Percentiles rank a stretch among this genome's conserved stretches.
These are phyloP conservation scores for Apiospora rasikravindrae DNA, from an alignment of 2,329 filamentous ascomycete genomes.

Conservation along the genomic window DNA sequence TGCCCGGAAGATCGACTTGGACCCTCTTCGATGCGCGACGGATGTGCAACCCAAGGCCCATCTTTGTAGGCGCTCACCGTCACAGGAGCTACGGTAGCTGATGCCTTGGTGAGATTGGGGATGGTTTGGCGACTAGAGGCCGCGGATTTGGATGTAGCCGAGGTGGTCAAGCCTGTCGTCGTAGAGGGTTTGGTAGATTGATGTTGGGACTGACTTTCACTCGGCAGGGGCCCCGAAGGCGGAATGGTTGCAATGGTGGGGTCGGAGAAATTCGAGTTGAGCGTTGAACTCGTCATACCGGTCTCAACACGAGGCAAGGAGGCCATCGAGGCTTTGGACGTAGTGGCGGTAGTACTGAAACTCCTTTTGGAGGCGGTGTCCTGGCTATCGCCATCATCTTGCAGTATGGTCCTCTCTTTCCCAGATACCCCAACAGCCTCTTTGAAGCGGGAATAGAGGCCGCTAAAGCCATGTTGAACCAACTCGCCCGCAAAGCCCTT, in stretches of 20 bases:
- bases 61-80: slow-evolving; percentile 57
- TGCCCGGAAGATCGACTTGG: slow-evolving; percentile 39
- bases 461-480: slow-evolving; percentile 85
- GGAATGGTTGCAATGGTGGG: slow-evolving; percentile 43
- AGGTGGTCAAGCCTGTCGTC: slow-evolving; percentile 48
- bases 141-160: slow-evolving; percentile 47
- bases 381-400: slow-evolving; percentile 42
- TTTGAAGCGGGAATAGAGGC: slow-evolving; percentile 84
- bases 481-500: slow-evolving; percentile 75
- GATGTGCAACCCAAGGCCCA: slow-evolving; percentile 43
- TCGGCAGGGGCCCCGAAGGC: slow-evolving; percentile 40
- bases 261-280: slow-evolving; percentile 37
- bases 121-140: slow-evolving; percentile 41
- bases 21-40: slow-evolving; percentile 50
- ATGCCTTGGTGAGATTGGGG: slow-evolving; percentile 42
- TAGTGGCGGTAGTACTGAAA: slow-evolving; percentile 45
- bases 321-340: slow-evolving; percentile 47
- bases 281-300: slow-evolving; percentile 39
- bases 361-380: slow-evolving; percentile 50
- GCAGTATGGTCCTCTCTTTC: slow-evolving; percentile 35
- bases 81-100: slow-evolving; percentile 52
- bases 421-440: slow-evolving; percentile 78
- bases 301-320: slow-evolving; percentile 50
- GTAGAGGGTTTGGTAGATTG: slow-evolving; percentile 55
- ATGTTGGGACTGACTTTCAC: slow-evolving; percentile 49